A percentile compares a stretch with the other conserved stretches of the same genome.
Evolutionary conservation across 2,329 filamentous ascomycete species (phyloP).

Genomic region (Coniella vitis): DNA sequence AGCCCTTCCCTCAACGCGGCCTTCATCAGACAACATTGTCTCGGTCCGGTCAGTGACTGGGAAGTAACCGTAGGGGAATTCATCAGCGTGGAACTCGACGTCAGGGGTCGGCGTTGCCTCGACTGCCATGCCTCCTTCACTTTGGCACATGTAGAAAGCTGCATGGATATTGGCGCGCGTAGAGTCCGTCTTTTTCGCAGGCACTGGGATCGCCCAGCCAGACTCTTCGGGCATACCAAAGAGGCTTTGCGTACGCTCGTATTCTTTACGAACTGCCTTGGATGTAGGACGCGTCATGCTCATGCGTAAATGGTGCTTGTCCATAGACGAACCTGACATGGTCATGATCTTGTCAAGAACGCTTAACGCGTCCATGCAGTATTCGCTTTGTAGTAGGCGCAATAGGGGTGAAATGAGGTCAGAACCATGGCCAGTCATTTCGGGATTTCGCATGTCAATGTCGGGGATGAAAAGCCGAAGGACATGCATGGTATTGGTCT

Average conservation of each 20-base stretch:
- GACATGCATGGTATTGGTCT: constrained; percentile 86
- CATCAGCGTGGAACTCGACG: constrained; percentile 87
- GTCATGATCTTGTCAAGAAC: constrained; percentile 94
- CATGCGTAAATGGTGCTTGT: constrained; percentile 93
- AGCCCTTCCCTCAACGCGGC: constrained; percentile 63
- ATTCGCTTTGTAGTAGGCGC: constrained; percentile 83
- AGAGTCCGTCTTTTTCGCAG: constrained; percentile 78
- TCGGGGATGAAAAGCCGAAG: constrained; percentile 79
- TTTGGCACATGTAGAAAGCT: constrained; percentile 89
- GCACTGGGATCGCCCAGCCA: constrained; percentile 92
- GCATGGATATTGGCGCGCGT: constrained; percentile 92
- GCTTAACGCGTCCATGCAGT: constrained; percentile 84
- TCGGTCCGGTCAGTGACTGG: constrained; percentile 66
- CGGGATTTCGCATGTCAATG: constrained; percentile 86
- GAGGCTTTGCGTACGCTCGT: constrained; percentile 85
- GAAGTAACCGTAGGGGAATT: constrained; percentile 78
- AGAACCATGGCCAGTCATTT: constrained; percentile 84
- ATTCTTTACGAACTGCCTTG: constrained; percentile 82
- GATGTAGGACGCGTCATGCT: constrained; percentile 92
- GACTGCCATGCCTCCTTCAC: constrained; percentile 48
- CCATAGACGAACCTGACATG: constrained; percentile 85
- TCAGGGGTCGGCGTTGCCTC: constrained; percentile 70
- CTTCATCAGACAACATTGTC: constrained; percentile 89
- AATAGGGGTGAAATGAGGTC: constrained; percentile 92
- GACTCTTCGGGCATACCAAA: constrained; percentile 95